Conservation (phyloP, 1,139 yeast species). For the Kodamaea ohmeri region DNA sequence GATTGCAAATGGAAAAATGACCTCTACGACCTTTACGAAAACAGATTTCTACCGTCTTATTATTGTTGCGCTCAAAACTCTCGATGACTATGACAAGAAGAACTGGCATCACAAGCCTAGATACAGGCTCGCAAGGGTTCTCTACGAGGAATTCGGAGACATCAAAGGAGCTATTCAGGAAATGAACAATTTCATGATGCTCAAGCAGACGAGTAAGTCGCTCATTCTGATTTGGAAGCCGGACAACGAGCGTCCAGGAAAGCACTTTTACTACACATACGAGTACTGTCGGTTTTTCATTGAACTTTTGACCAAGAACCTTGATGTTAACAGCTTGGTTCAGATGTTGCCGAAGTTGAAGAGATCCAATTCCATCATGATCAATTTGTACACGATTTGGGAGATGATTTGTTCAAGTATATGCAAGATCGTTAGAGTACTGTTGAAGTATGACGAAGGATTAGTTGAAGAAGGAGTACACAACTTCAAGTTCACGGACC, state of each 20-base stretch:
- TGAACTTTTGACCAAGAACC: conserved; percentile 49
- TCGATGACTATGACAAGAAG: conserved; percentile 66
- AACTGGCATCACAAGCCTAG: conserved; percentile 92
- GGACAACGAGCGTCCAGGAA: conserved; percentile 87
- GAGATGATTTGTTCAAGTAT: conserved; percentile 50
- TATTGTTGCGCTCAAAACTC: conserved; percentile 27
- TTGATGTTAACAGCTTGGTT: conserved; percentile 60
- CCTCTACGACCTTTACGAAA: conserved; percentile 19
- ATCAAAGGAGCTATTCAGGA: conserved; percentile 57
- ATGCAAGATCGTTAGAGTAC: conserved; percentile 49
- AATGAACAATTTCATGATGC: conserved; percentile 59
- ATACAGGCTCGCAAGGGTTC: conserved; percentile 66
- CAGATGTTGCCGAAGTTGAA: conserved; percentile 67
- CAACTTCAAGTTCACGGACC: conserved; percentile 57
- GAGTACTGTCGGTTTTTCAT: conserved; percentile 67
- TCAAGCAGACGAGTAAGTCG: conserved; percentile 68
- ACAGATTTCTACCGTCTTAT: conserved; percentile 25
- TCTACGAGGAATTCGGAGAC: conserved; percentile 54
- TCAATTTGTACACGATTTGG: conserved; percentile 62
- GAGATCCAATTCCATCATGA: conserved; percentile 73
- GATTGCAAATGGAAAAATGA: too few relatives aligned
- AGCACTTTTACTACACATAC: conserved; percentile 77
- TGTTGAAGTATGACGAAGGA: conserved; percentile 24
- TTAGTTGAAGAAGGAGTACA: conserved; percentile 23
- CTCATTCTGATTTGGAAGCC: conserved; percentile 92